A percentile compares a stretch with the other conserved stretches of the same genome.
Evolutionary conservation across 805 yeast genomes (phyloP).

Genomic region (Danielia oregonensis): DNA sequence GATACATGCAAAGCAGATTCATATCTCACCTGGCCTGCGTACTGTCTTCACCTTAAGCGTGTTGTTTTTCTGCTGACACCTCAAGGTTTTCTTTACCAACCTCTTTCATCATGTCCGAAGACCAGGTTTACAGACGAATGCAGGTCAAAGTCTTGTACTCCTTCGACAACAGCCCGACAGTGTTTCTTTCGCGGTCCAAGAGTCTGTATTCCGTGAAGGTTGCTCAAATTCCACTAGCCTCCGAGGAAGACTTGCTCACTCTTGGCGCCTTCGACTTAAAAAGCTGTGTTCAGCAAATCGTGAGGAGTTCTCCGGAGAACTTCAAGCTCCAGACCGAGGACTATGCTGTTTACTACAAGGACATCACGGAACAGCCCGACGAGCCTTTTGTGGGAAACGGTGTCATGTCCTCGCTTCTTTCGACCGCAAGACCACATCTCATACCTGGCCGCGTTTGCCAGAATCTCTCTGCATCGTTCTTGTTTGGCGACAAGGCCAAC

Average conservation of each 20-base stretch:
- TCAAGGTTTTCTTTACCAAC: background rate
- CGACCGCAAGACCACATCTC: conserved; percentile 20
- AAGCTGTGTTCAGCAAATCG: conserved; percentile 35
- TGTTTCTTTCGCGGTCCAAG: conserved; percentile 39
- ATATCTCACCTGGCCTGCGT: no score
- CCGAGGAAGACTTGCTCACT: conserved; percentile 28
- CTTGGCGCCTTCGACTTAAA: conserved; percentile 42
- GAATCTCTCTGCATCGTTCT: conserved; percentile 46
- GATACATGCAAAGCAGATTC: conserved; percentile 3
- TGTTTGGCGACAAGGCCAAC: conserved; percentile 32
- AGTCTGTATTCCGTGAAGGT: conserved; percentile 32
- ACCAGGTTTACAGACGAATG: conserved; percentile 34
- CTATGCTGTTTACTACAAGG: conserved; percentile 44
- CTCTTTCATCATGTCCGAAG: conserved; percentile 16
- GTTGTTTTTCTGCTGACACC: no score
- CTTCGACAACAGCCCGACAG: conserved; percentile 41
- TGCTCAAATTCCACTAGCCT: conserved; percentile 32
- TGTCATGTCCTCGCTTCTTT: conserved; percentile 28
- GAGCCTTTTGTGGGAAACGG: conserved; percentile 46
- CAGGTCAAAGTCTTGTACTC: conserved; percentile 44
- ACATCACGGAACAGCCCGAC: conserved; percentile 45
- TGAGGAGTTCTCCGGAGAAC: conserved; percentile 40
- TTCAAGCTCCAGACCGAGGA: conserved; percentile 36
- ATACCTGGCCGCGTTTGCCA: conserved; percentile 58
- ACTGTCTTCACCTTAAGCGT: no score